Evolutionary conservation across 1,139 yeast species (phyloP).

Genomic region (Candida tetrigidarum): DNA sequence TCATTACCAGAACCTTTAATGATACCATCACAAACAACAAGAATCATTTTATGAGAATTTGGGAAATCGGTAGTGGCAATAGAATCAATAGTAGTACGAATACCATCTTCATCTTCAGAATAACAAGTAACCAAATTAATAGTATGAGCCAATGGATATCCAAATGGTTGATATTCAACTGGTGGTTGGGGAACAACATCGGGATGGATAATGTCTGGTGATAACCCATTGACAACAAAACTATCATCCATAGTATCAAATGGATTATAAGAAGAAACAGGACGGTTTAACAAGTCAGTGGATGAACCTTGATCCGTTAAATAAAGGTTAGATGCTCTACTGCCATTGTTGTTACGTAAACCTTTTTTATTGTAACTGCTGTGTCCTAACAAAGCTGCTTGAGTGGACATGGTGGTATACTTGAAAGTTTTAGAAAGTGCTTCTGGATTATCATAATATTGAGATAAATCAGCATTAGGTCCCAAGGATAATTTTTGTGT

Average conservation of each 20-base stretch:
- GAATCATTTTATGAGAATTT: constrained; percentile 84
- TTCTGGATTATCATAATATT: constrained; percentile 42
- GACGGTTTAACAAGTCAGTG: constrained; percentile 40
- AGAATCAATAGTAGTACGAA: constrained; percentile 89
- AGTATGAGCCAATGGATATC: constrained; percentile 84
- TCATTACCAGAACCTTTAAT: constrained; percentile 95
- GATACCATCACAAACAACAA: constrained; percentile 90
- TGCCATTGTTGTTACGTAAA: constrained; percentile 11
- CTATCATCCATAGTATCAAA: constrained; percentile 45
- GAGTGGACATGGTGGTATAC: constrained; percentile 62
- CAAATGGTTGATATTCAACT: constrained; percentile 83
- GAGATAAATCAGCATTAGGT: constrained; percentile 42
- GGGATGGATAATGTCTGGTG: constrained; percentile 73
- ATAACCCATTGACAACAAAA: constrained; percentile 51
- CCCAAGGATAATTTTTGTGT: constrained; percentile 44
- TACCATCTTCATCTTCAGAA: constrained; percentile 87
- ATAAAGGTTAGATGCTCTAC: constrained; percentile 25
- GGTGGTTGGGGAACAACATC: constrained; percentile 88
- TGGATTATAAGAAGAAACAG: constrained; percentile 39
- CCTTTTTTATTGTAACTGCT: constrained; percentile 24
- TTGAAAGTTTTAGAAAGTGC: constrained; percentile 47
- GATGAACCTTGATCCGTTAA: constrained; percentile 41
- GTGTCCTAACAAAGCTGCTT: constrained; percentile 45
- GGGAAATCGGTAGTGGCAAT: constrained; percentile 93
- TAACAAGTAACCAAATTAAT: constrained; percentile 90